phyloP scores from a whole-genome alignment of 176 grass and related monocot species.

The Rhipidocladum racemiflorum region DNA sequence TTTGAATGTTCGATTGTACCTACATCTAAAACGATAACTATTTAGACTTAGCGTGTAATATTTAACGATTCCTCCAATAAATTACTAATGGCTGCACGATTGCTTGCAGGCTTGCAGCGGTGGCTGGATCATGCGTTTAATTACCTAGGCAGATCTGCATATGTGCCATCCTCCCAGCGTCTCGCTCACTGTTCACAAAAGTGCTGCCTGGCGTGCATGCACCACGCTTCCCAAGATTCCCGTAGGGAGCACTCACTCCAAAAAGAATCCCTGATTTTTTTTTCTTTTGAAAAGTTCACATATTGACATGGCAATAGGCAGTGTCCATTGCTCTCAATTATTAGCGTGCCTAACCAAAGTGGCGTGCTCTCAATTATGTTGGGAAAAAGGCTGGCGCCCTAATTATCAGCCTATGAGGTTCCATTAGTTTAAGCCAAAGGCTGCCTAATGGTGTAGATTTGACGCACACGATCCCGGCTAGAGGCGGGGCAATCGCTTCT shows the following conservation, averaged over 20 bases:
- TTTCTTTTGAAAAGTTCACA: neutral
- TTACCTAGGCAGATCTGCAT: neutral
- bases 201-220: constrained; percentile 20
- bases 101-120: neutral
- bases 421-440: neutral
- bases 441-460: constrained; percentile 25
- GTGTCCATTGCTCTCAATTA: neutral
- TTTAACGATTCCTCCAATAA: too few relatives aligned
- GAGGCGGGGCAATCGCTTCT: neutral
- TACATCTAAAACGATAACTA: too few relatives aligned
- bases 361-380: neutral
- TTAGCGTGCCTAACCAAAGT: constrained; percentile 29
- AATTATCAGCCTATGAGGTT: neutral
- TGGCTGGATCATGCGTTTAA: too few relatives aligned
- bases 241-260: neutral
- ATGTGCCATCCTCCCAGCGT: neutral
- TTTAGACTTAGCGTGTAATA: too few relatives aligned
- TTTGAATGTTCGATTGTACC: too few relatives aligned
- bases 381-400: neutral
- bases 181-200: neutral
- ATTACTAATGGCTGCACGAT: neutral
- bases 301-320: neutral
- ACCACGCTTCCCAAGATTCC: constrained; percentile 14
- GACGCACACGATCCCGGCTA: constrained; percentile 4
- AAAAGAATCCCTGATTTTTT: neutral